phyloP scores from a whole-genome alignment of 106 monocot species.

The Allium fistulosum region DNA sequence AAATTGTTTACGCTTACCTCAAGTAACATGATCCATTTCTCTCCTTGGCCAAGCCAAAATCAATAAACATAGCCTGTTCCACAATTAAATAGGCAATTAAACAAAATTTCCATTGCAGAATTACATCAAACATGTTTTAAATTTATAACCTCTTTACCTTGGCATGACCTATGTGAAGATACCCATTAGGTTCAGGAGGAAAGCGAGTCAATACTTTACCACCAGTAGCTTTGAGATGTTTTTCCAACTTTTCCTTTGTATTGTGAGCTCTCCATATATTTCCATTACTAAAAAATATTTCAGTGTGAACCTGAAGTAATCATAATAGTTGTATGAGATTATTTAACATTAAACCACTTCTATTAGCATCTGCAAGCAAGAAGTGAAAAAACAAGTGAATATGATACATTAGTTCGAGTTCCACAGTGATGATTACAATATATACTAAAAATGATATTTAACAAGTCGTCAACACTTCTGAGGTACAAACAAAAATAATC shows the following conservation, averaged over 20 bases:
- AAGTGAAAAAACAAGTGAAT: no score
- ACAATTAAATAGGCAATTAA: background rate
- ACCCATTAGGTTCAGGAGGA: constrained; percentile 97
- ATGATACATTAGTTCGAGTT: no score
- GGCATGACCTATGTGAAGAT: constrained; percentile 97
- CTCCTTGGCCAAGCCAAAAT: constrained; percentile 89
- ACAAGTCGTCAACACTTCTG: no score
- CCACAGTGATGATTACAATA: no score
- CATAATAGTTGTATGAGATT: no score
- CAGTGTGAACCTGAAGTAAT: constrained; percentile 76
- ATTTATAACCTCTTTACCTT: constrained; percentile 42
- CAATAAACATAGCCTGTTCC: constrained; percentile 83
- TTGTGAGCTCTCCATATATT: constrained; percentile 82
- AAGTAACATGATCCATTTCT: constrained; percentile 75
- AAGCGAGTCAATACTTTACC: constrained; percentile 88
- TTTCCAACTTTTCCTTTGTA: constrained; percentile 66
- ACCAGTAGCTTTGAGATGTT: constrained; percentile 64
- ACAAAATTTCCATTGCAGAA: no score
- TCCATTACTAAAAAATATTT: constrained; percentile 89
- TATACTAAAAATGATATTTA: no score
- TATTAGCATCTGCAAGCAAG: no score
- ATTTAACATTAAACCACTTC: no score
- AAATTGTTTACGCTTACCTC: constrained; percentile 32
- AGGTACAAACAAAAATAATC: no score
- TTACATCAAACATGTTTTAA: no score